Evolutionary conservation across 2,329 filamentous ascomycete species (phyloP), one percentile per base, ranked within the genome.

Genomic region (Fusarium sp.): DNA sequence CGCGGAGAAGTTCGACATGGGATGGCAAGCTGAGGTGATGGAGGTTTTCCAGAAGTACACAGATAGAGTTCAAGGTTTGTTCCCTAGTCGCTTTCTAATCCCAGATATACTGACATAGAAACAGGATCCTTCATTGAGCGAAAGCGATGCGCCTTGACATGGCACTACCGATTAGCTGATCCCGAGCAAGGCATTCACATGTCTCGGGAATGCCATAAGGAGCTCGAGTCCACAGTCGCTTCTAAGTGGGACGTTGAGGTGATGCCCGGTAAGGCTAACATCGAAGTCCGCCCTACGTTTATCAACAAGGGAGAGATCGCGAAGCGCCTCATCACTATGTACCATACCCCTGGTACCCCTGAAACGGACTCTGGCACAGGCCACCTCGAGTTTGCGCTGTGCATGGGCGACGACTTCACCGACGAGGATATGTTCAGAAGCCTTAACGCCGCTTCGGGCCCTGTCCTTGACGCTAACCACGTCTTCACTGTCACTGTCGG

Each of bases 291-390:
- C n/a, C 95, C 95, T 30, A 94, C 91, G 1, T 97, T 97, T 75
- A 94, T 99, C 82, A 98, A 98, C 85, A 99, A 99, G 84, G 96
- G 96, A 31, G 94, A 97, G 80, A 98, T 98, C 69, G 92, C 91
- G 16, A 94, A 93, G 81, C 89, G 91, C 8, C 85, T 99, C 18
- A 89, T 98, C 37, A 83, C 88, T 23, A 89, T 89, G 47, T 97
- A 97, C 79, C 89, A 85, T 72, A 80, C 80, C 59, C 82, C 75
- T 5, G 80, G 83, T 8, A 82, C 80, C 3, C 78, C 79, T 2
- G 83, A 84, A 6, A 81, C 80, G 4, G 80, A 81, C 3, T 83
- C 82, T 5, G 83, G 75, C 28, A 73, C 77, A 7, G 80, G 88
- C 51, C 86, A 87, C 54, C 87, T 94, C 0, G 93, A 95, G 72